A percentile compares a stretch with the other conserved stretches of the same genome.
Evolutionary conservation across 2,329 filamentous ascomycete species (phyloP).

Genomic region (Chaetomium sp.): DNA sequence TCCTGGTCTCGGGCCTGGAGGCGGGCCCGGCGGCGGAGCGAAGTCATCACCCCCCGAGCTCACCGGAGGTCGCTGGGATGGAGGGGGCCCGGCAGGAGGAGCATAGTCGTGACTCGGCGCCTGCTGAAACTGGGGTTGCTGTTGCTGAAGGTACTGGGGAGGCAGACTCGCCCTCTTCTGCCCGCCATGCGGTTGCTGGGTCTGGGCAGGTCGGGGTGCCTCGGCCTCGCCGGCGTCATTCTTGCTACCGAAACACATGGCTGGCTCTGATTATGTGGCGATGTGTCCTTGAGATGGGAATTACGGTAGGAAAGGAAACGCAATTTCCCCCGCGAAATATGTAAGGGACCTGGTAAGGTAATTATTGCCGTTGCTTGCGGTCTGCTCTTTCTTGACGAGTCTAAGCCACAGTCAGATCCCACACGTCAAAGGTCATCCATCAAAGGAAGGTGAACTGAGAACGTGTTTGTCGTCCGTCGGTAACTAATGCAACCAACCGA

Average conservation of each 20-base stretch:
- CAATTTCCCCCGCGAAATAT: background rate
- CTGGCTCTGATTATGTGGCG: constrained; percentile 1
- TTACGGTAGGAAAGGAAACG: background rate
- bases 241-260: constrained; percentile 56
- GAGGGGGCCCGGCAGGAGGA: constrained; percentile 31
- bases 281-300: background rate
- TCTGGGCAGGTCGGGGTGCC: constrained; percentile 44
- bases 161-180: constrained; percentile 30
- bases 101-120: constrained; percentile 32
- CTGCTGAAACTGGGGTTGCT: constrained; percentile 16
- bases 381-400: background rate
- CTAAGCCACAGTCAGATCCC: constrained; percentile 1
- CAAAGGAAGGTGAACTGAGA: background rate
- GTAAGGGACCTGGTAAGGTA: background rate
- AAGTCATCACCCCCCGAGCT: constrained; percentile 21
- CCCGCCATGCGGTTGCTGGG: constrained; percentile 32
- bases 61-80: constrained; percentile 33
- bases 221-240: constrained; percentile 43
- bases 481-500: background rate
- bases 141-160: constrained; percentile 25
- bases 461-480: background rate
- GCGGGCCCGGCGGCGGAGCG: constrained; percentile 34
- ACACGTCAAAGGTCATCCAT: too few relatives aligned
- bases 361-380: background rate
- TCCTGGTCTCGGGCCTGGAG: constrained; percentile 17